Evolutionary conservation across 768 basidiomycete species (phyloP).

Genomic region (Leccinum uliginosum): DNA sequence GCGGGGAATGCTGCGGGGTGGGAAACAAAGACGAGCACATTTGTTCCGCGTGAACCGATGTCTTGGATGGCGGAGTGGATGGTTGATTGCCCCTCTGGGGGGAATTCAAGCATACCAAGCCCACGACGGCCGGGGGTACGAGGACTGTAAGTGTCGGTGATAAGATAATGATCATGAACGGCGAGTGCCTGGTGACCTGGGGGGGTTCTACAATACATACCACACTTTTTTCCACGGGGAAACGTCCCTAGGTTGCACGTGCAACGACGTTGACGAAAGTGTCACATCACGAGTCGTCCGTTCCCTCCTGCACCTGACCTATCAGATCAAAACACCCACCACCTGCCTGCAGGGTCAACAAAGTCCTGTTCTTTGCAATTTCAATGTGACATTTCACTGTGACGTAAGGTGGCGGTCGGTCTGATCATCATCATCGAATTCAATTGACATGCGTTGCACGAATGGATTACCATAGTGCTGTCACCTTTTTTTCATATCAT

Average conservation of each 20-base stretch:
- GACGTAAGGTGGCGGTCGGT: background rate
- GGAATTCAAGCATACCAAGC: conserved; percentile 17
- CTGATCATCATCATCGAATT: background rate
- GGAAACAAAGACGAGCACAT: conserved; percentile 15
- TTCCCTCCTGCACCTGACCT: background rate
- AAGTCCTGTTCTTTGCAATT: conserved; percentile 13
- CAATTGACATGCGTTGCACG: background rate
- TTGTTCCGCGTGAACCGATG: background rate
- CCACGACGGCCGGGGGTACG: background rate
- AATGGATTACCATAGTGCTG: background rate
- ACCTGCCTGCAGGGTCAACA: background rate
- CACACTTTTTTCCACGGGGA: conserved; percentile 5
- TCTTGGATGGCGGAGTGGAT: background rate
- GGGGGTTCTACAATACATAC: background rate
- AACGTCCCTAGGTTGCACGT: conserved; percentile 6
- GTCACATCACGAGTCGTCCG: background rate
- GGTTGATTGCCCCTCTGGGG: conserved; percentile 6
- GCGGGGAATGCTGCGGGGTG: conserved; percentile 21
- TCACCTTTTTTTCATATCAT: background rate
- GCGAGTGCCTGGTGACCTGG: background rate
- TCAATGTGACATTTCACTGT: background rate
- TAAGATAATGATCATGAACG: background rate
- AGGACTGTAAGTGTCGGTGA: conserved; percentile 4
- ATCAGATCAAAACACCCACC: background rate
- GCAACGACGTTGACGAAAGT: background rate